A percentile compares a stretch with the other conserved stretches of the same genome.
phyloP scores from a whole-genome alignment of 1,284 basidiomycete genomes.

The Ustilago bromivora region DNA sequence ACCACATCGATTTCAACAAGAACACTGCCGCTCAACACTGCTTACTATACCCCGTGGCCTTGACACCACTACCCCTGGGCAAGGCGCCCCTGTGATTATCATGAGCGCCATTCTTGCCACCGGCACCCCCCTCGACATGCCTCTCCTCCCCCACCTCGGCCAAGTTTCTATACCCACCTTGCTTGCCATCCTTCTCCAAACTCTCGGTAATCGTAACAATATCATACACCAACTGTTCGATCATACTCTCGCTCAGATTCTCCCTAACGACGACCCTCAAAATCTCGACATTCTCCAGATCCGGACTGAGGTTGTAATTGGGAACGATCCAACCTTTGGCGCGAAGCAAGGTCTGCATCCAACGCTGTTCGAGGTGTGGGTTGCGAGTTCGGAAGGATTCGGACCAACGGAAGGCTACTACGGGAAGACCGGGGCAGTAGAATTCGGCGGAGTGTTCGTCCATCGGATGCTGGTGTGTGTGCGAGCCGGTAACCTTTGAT shows the following conservation, averaged over 20 bases:
- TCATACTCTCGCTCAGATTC: slow-evolving; percentile 62
- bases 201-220: slow-evolving; percentile 62
- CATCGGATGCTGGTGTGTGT: slow-evolving; percentile 3
- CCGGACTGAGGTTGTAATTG: slow-evolving; percentile 64
- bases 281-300: slow-evolving; percentile 60
- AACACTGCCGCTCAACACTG: slow-evolving; percentile 55
- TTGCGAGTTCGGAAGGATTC: slow-evolving; percentile 72
- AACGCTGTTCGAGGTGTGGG: slow-evolving; percentile 77
- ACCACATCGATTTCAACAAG: neutral
- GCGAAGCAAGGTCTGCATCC: slow-evolving; percentile 85
- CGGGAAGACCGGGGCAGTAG: slow-evolving; percentile 85
- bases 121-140: neutral
- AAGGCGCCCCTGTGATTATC: slow-evolving; percentile 51
- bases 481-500: slow-evolving; percentile 70
- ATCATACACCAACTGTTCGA: slow-evolving; percentile 65
- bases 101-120: slow-evolving; percentile 32
- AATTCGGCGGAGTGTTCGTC: slow-evolving; percentile 72
- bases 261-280: slow-evolving; percentile 67
- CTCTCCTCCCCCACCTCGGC: slow-evolving; percentile 26
- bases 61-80: slow-evolving; percentile 42
- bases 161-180: slow-evolving; percentile 32
- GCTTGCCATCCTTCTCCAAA: slow-evolving; percentile 44
- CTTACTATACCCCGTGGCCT: slow-evolving; percentile 56
- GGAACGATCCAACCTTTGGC: slow-evolving; percentile 78
- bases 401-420: slow-evolving; percentile 88